Conservation (phyloP, 441 rosid species). For the Euphorbia schlechtendalii region DNA sequence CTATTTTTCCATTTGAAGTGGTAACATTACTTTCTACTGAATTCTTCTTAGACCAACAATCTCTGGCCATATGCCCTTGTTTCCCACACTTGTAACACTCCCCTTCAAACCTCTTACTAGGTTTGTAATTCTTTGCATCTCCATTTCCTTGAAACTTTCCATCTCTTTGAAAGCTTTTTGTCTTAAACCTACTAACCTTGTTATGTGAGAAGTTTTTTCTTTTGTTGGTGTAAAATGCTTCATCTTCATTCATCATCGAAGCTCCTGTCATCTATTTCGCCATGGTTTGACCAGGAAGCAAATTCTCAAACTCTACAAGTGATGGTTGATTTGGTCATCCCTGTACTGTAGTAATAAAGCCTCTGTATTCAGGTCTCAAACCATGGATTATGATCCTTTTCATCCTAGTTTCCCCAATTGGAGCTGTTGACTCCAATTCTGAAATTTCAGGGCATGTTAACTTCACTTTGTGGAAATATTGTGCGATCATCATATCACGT, state of each 20-base stretch:
- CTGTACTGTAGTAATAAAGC: background rate
- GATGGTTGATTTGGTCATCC: background rate
- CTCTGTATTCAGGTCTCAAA: background rate
- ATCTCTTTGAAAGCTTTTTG: too few relatives aligned
- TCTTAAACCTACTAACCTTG: too few relatives aligned
- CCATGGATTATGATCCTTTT: background rate
- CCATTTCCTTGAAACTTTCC: too few relatives aligned
- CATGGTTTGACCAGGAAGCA: background rate
- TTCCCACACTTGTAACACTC: background rate
- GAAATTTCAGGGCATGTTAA: background rate
- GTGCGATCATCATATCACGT: background rate
- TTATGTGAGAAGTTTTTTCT: background rate
- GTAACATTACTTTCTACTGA: too few relatives aligned
- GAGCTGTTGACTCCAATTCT: background rate
- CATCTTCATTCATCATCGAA: background rate
- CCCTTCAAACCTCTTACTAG: background rate
- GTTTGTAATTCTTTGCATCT: too few relatives aligned
- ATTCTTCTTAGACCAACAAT: too few relatives aligned
- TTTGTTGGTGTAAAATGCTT: background rate
- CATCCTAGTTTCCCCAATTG: background rate
- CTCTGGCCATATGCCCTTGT: too few relatives aligned
- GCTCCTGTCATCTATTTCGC: background rate
- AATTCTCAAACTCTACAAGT: background rate
- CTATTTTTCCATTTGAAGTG: too few relatives aligned
- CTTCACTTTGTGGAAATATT: background rate